Evolutionary conservation across 805 yeast species (phyloP), one percentile per base, ranked within the genome.

Genomic region (Millerozyma miso): DNA sequence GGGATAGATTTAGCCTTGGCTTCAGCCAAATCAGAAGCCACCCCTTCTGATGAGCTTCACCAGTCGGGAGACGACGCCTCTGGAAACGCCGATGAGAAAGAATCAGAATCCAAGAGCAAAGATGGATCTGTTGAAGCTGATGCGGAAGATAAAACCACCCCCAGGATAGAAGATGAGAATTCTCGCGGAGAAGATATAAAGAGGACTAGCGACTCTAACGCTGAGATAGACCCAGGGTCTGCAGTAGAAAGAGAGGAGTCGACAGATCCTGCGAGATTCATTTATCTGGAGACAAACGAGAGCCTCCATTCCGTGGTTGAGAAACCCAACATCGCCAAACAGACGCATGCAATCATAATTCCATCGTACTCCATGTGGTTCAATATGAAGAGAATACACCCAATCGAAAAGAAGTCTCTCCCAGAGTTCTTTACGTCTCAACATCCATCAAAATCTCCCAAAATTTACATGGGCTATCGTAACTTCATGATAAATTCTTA

Each of bases 341-440:
- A 90, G 64, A 80, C 95, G 0, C 96, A 88, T 57, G 80, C 89
- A 0, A 82, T 89, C 36, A 82, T 89, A 3, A 72, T 89, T 19
- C 97, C 97, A 4, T 87, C 96, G 0, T 90, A 88, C 59, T 75
- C 96, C 0, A 65, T 84, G 23, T 90, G 97, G 97, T 89, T 89
- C 59, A 74, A 81, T 42, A 74, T 86, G 74, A 75, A 76, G 37
- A 78, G 76, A 40, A 76, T 89, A 35, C 87, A 88, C 56, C 78
- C 77, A 40, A 83, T 90, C 47, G 97, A 90, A 63, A 79, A 76
- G 45, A 85, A 85, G 54, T 85, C 95, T 1, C 67, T 90, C 38
- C 96, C 97, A 0, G 97, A 90, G 59, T 90, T 87, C 55, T 90
- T 90, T 71, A 77, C 79, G 48, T 77, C 81, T 46, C 72, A 78